Percentiles rank a stretch among this genome's conserved stretches.
phyloP scores from a whole-genome alignment of 2,329 filamentous ascomycete genomes.

The Colletotrichum gigasporum region DNA sequence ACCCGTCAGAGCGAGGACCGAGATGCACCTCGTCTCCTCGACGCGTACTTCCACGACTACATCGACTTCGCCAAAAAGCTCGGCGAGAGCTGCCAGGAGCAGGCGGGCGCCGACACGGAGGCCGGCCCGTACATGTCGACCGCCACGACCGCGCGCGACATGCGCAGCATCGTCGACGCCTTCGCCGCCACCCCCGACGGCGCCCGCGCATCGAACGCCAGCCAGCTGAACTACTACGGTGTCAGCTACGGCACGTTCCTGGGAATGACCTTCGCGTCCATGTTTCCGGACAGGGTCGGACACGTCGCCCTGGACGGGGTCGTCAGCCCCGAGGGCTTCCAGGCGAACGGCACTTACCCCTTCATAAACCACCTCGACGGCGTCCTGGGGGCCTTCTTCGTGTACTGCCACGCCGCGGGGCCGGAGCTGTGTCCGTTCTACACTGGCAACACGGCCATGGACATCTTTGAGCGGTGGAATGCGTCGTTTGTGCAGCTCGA shows the following conservation, averaged over 20 bases:
- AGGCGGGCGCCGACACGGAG: not conserved
- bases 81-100: not conserved
- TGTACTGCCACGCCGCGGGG: conserved; percentile 51
- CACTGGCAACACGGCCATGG: conserved; percentile 40
- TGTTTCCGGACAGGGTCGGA: conserved; percentile 48
- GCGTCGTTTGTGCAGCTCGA: conserved; percentile 33
- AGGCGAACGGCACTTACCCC: conserved; percentile 44
- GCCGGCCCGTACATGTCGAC: conserved; percentile 43
- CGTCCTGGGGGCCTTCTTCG: conserved; percentile 52
- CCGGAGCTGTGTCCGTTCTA: conserved; percentile 49
- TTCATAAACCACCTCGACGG: conserved; percentile 54
- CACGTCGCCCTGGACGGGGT: conserved; percentile 56
- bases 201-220: conserved; percentile 22
- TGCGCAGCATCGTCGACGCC: conserved; percentile 52
- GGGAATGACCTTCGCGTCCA: conserved; percentile 49
- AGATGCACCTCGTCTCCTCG: not conserved
- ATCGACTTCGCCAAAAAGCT: not conserved
- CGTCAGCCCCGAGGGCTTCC: conserved; percentile 49
- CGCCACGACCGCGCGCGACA: conserved; percentile 50
- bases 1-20: too few species aligned
- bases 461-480: conserved; percentile 43
- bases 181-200: conserved; percentile 30
- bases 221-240: conserved; percentile 51
- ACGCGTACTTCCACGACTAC: not conserved
- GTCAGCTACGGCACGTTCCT: conserved; percentile 58